A percentile compares a stretch with the other conserved stretches of the same genome.
These are phyloP conservation scores for Fusarium xylarioides DNA, from an alignment of 2,329 filamentous ascomycete genomes.

Conservation along the genomic window DNA sequence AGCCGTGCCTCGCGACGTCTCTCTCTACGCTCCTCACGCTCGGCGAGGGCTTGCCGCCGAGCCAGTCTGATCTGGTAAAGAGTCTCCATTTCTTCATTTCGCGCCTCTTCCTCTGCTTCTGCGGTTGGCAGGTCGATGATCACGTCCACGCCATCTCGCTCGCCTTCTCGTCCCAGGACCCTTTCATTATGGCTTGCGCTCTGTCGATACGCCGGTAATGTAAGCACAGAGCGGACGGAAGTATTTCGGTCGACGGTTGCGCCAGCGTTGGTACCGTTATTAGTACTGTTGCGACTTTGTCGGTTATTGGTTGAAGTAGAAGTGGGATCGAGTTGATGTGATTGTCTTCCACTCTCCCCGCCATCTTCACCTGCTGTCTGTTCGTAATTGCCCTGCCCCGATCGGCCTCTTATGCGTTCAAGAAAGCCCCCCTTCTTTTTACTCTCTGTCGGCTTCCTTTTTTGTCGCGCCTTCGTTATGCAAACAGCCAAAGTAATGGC, in stretches of 20 bases:
- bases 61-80: constrained; percentile 88
- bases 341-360: constrained; percentile 33
- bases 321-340: constrained; percentile 41
- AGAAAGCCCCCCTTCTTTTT: constrained; percentile 38
- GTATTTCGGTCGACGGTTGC: constrained; percentile 78
- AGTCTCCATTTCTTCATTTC: constrained; percentile 92
- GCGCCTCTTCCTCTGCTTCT: constrained; percentile 79
- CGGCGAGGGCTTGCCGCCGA: constrained; percentile 77
- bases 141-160: constrained; percentile 89
- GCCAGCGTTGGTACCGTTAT: constrained; percentile 36
- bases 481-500: constrained; percentile 23
- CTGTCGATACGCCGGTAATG: constrained; percentile 83
- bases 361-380: constrained; percentile 45
- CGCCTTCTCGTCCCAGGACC: constrained; percentile 87
- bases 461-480: constrained; percentile 30
- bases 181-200: constrained; percentile 79
- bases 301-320: constrained; percentile 23
- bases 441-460: constrained; percentile 4
- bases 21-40: constrained; percentile 79
- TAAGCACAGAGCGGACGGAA: constrained; percentile 93
- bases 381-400: constrained; percentile 41
- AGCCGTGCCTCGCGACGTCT: constrained; percentile 76
- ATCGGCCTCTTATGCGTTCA: constrained; percentile 25
- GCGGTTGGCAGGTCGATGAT: constrained; percentile 85
- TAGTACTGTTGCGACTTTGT: constrained; percentile 25